Conservation (phyloP, 176 grass and related monocot genomes). For the Neostapfia colusana region DNA sequence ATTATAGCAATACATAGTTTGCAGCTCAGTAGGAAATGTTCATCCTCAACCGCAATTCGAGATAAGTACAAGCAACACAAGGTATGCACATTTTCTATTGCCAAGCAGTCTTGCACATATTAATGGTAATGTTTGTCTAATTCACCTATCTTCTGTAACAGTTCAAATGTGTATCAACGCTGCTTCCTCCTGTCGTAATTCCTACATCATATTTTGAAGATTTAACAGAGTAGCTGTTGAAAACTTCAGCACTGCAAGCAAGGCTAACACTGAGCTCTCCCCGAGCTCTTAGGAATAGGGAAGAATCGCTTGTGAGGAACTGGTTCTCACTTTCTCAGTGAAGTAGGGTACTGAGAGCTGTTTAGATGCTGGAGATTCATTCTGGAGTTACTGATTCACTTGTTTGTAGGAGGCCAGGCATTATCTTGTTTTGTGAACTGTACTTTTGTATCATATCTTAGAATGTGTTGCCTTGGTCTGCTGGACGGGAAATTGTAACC, state of each 20-base stretch:
- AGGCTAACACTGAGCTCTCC: slow-evolving; percentile 40
- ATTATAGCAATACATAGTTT: slow-evolving; percentile 61
- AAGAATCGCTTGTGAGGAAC: slow-evolving; percentile 17
- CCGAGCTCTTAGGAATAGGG: slow-evolving; percentile 34
- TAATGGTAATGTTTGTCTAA: slow-evolving; percentile 28
- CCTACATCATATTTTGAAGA: slow-evolving; percentile 56
- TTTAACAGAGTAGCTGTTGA: slow-evolving; percentile 32
- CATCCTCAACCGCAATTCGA: slow-evolving; percentile 50
- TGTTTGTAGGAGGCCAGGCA: slow-evolving; percentile 26
- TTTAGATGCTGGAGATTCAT: slow-evolving; percentile 20
- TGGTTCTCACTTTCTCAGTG: slow-evolving; percentile 22
- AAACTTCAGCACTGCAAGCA: slow-evolving; percentile 34
- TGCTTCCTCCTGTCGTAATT: slow-evolving; percentile 60
- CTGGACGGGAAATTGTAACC: slow-evolving; percentile 37
- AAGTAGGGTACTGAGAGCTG: slow-evolving; percentile 35
- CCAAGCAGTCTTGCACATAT: slow-evolving; percentile 21
- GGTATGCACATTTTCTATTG: slow-evolving; percentile 48
- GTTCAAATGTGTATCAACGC: slow-evolving; percentile 67
- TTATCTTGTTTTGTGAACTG: slow-evolving; percentile 43
- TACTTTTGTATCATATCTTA: slow-evolving; percentile 53
- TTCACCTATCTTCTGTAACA: slow-evolving; percentile 46
- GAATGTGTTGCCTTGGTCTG: slow-evolving; percentile 19
- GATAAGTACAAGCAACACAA: slow-evolving; percentile 91
- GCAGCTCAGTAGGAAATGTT: slow-evolving; percentile 64
- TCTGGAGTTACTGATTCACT: slow-evolving; percentile 37